Conservation (phyloP, 2,329 filamentous ascomycete species). For the Arthrobotrys megalospora region DNA sequence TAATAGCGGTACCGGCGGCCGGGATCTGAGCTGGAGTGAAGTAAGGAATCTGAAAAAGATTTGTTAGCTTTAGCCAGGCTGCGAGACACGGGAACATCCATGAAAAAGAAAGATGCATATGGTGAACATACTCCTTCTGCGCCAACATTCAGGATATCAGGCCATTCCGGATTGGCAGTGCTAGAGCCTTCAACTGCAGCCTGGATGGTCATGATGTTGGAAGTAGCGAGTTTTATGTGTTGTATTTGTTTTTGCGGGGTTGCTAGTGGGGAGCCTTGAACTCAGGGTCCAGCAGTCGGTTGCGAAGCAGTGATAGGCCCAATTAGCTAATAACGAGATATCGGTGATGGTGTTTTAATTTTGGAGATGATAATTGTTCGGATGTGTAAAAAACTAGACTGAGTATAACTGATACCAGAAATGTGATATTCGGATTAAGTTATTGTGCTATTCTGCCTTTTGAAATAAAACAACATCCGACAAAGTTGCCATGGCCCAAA, state of each 20-base stretch:
- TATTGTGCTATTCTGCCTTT: background rate
- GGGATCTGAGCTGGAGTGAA: conserved; percentile 71
- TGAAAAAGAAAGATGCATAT: background rate
- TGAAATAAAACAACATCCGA: conserved; percentile 2
- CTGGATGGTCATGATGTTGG: conserved; percentile 23
- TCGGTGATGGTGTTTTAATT: background rate
- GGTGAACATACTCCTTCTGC: conserved; percentile 48
- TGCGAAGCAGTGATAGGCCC: background rate
- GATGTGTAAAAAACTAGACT: background rate
- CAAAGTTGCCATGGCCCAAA: background rate
- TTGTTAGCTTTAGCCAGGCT: conserved; percentile 34
- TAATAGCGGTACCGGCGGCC: conserved; percentile 69
- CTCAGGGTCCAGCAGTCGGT: conserved; percentile 13
- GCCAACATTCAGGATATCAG: conserved; percentile 39
- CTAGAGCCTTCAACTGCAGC: conserved; percentile 32
- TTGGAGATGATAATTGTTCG: background rate
- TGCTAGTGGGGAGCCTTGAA: conserved; percentile 6
- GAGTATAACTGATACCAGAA: background rate
- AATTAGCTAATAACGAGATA: background rate
- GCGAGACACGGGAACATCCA: background rate
- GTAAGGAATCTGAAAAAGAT: conserved; percentile 67
- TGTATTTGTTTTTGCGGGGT: conserved; percentile 22
- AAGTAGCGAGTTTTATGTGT: conserved; percentile 8
- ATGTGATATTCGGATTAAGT: background rate
- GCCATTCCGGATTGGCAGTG: conserved; percentile 17